Base-by-base conservation (phyloP, 495 filamentous ascomycete genomes). In the Aeminium ludgeri region DNA sequence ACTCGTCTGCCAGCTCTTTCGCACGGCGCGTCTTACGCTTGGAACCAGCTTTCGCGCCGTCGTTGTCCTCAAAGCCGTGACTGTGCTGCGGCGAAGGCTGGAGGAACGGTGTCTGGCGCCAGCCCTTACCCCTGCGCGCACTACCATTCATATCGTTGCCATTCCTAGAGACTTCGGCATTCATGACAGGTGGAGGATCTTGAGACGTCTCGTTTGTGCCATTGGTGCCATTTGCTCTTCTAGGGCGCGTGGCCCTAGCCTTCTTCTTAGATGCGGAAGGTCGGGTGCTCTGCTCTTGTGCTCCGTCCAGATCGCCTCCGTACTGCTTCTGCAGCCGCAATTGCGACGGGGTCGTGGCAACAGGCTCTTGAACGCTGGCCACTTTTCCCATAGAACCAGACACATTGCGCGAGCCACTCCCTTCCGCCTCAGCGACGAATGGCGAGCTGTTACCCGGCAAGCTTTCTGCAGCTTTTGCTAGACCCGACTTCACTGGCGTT, bases 81-180 rank as follows among this genome's bases (percentile, higher is more conserved):
- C 50, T 4, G 45, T 46, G 8, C 40, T 46, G 30, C 51, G 55
- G 30, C 28, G 50, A 40, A 20, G 73, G 58, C 70, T 78, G 30
- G 8, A 87, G 65, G 18, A 89, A 73, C 1, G 84, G 82, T 15
- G 83, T 89, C 53, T 87, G 72, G 47, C 82, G 69, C 84, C 82
- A 94, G 23, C 85, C 84, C 44, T 76, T 78, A 10, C 50, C 58
- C 33, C 48, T 55, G 17, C 51, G 53, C 27, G 36, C 30, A 34
- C 40, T 32, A 32, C 40, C 40, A 30, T 34, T 33, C 43, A 53
- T 47, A 34, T 47, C 51, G n/a, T 50, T 46, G 12, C 48, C 48
- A 41, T 51, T 51, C 28, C 48, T 39, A 6, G 44, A 51, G n/a
- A 51, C 48, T 29, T 51, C 48, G 19, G 36, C 17, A 32, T 47